These are phyloP conservation scores for Pseudopyrenochaeta lycopersici DNA, from an alignment of 2,329 filamentous ascomycete genomes.

Conservation along the genomic window DNA sequence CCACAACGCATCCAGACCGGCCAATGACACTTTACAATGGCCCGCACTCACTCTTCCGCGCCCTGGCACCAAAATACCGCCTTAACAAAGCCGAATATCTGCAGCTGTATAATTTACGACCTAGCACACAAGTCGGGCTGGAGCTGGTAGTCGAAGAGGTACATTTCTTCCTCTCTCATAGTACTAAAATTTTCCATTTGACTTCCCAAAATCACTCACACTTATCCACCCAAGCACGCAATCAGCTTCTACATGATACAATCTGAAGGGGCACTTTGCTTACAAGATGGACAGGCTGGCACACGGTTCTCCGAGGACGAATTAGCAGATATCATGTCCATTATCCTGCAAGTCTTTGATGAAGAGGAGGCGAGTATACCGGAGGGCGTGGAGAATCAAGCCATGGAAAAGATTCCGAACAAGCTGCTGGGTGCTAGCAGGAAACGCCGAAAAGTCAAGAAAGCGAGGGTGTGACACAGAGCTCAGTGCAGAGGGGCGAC, in stretches of 20 bases:
- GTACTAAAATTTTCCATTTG: no score
- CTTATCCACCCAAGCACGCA: no score
- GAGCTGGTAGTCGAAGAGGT: conserved; percentile 49
- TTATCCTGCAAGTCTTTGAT: conserved; percentile 38
- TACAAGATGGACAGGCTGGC: conserved; percentile 24
- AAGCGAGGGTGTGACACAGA: conserved; percentile 13
- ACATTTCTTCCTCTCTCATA: conserved; percentile 2
- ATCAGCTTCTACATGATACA: not conserved
- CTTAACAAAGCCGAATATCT: conserved; percentile 51
- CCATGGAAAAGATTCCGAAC: conserved; percentile 39
- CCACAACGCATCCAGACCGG: conserved; percentile 27
- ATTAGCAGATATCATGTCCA: conserved; percentile 37
- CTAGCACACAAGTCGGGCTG: conserved; percentile 40
- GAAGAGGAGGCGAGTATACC: conserved; percentile 42
- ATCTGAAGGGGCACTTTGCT: not conserved
- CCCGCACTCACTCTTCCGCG: conserved; percentile 41
- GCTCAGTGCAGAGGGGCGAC: not conserved
- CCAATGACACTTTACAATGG: conserved; percentile 48
- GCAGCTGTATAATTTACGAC: conserved; percentile 48
- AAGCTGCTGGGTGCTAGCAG: conserved; percentile 40
- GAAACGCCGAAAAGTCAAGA: conserved; percentile 27
- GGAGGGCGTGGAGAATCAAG: conserved; percentile 32
- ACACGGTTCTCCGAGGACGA: conserved; percentile 42
- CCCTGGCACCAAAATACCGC: conserved; percentile 36
- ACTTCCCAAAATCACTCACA: no score